A percentile compares a stretch with the other conserved stretches of the same genome.
phyloP scores from a whole-genome alignment of 495 filamentous ascomycete genomes.

The Tuber magnatum region DNA sequence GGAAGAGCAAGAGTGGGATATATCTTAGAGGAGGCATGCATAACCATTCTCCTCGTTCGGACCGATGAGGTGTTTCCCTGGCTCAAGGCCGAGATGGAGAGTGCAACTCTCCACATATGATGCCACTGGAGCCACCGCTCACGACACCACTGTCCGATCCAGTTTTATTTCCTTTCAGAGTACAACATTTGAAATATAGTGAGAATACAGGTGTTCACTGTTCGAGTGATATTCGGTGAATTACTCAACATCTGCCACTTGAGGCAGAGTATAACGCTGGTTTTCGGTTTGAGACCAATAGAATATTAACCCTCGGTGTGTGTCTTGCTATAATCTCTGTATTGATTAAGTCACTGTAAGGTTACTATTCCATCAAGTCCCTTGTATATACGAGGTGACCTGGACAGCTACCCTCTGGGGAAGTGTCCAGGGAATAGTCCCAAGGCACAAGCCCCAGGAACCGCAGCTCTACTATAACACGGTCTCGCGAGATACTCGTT shows the following conservation, averaged over 20 bases:
- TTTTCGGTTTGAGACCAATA: background rate
- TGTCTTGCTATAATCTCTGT: background rate
- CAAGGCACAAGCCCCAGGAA: too few relatives aligned
- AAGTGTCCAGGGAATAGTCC: too few relatives aligned
- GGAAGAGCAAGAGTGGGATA: background rate
- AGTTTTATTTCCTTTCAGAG: too few relatives aligned
- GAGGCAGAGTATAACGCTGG: background rate
- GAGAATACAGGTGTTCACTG: background rate
- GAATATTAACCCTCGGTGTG: background rate
- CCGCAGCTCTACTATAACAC: too few relatives aligned
- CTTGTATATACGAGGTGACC: too few relatives aligned
- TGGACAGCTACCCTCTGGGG: too few relatives aligned
- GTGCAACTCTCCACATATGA: background rate
- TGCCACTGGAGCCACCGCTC: background rate
- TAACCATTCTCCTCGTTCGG: background rate
- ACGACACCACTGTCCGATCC: background rate
- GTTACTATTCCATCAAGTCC: background rate
- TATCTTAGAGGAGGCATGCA: background rate
- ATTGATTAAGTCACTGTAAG: background rate
- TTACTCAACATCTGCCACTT: background rate
- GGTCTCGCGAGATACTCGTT: too few relatives aligned
- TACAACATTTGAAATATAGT: too few relatives aligned
- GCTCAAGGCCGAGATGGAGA: background rate
- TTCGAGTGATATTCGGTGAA: background rate
- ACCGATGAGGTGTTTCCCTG: background rate